Evolutionary conservation across 805 yeast species (phyloP).

Genomic region (Wilhelminamyces savonicus): DNA sequence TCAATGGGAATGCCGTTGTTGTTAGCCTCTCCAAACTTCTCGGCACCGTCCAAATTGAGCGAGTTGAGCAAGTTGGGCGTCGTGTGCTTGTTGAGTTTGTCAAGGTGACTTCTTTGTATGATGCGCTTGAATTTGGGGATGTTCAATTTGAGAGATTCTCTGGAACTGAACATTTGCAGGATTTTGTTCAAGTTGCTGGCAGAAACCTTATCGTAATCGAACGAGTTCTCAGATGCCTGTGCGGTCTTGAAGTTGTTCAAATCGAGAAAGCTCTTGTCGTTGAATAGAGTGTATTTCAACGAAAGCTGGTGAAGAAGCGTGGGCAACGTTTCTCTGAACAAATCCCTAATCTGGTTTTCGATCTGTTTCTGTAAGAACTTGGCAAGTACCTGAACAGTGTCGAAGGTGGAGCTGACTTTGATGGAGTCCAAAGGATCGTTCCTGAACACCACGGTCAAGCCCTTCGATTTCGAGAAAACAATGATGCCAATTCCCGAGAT

Average conservation of each 20-base stretch:
- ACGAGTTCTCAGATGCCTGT: constrained; percentile 3
- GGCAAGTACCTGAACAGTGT: constrained; percentile 78
- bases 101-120: constrained; percentile 51
- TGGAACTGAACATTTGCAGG: constrained; percentile 50
- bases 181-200: constrained; percentile 41
- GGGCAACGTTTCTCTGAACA: constrained; percentile 81
- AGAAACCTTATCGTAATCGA: constrained; percentile 22
- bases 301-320: constrained; percentile 71
- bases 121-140: constrained; percentile 54
- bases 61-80: constrained; percentile 32
- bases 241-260: constrained; percentile 4
- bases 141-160: constrained; percentile 74
- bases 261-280: constrained; percentile 14
- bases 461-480: constrained; percentile 76
- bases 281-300: constrained; percentile 40
- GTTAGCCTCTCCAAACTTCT: constrained; percentile 6
- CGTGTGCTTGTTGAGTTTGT: constrained; percentile 30
- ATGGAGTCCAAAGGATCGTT: constrained; percentile 85
- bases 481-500: constrained; percentile 78
- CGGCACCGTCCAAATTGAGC: constrained; percentile 19
- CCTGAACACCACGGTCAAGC: constrained; percentile 78
- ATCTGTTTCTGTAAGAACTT: constrained; percentile 75
- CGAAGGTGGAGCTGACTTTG: constrained; percentile 81
- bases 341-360: constrained; percentile 70
- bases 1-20: constrained; percentile 36